Percentiles rank a stretch among this genome's conserved stretches.
Conservation (phyloP, 1,284 basidiomycete species). For the Xanthoconium separans region DNA sequence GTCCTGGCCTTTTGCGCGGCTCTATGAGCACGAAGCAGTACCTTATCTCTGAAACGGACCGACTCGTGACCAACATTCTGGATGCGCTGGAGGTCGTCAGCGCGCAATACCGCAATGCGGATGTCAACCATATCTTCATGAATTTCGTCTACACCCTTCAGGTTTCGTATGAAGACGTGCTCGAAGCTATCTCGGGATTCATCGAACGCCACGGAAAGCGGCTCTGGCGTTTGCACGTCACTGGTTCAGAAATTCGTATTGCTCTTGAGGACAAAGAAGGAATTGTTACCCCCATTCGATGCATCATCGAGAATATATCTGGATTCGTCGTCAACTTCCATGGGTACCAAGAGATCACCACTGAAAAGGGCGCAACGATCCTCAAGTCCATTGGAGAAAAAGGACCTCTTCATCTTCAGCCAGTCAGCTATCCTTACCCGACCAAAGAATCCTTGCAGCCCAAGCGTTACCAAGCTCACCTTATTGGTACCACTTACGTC, state of each 20-base stretch:
- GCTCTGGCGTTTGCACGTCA: slow-evolving; percentile 97
- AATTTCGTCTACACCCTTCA: slow-evolving; percentile 98
- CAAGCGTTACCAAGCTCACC: slow-evolving; percentile 98
- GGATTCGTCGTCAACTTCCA: slow-evolving; percentile 99
- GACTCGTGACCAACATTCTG: slow-evolving; percentile 91
- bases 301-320: slow-evolving; percentile 97
- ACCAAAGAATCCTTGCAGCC: slow-evolving; percentile 99
- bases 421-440: slow-evolving; percentile 89
- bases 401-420: slow-evolving; percentile 91
- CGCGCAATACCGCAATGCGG: slow-evolving; percentile 83
- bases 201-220: slow-evolving; percentile 98
- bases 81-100: slow-evolving; percentile 94
- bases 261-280: slow-evolving; percentile 92
- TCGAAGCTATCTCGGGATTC: slow-evolving; percentile 95
- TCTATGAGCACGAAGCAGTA: slow-evolving; percentile 94
- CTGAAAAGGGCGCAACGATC: slow-evolving; percentile 91
- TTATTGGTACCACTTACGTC: slow-evolving; percentile 97
- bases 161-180: slow-evolving; percentile 94
- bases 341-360: slow-evolving; percentile 98
- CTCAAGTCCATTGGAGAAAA: slow-evolving; percentile 96
- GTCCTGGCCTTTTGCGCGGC: slow-evolving; percentile 91
- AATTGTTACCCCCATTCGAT: slow-evolving; percentile 92
- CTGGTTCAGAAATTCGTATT: slow-evolving; percentile 96
- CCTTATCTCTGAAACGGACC: slow-evolving; percentile 97
- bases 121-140: slow-evolving; percentile 97